Evolutionary conservation across 2,329 filamentous ascomycete species (phyloP), one percentile per base, ranked within the genome.

Genomic region (Ambrosiella cleistominuta): DNA sequence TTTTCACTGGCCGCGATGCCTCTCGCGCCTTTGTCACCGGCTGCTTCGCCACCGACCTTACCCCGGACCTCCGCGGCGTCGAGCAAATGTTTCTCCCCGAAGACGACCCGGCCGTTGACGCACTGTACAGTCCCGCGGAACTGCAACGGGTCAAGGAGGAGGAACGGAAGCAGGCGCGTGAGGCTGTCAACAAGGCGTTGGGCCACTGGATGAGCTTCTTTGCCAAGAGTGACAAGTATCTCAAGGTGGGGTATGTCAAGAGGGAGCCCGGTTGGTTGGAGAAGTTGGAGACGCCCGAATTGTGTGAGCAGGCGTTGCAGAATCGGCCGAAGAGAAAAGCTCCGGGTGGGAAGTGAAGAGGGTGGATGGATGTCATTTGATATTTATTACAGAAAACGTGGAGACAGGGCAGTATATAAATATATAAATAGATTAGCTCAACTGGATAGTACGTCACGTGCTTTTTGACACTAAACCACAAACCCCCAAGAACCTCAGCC

Each of bases 21-120:
- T 82, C 86, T 12, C 84, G 93, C 54, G 88, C 84, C 17, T 98
- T 89, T 70, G 82, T 98, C 8, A 97, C 93, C 1, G 88, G 88
- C 15, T 98, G 93, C 70, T 98, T 98, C 72, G 74, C 80, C 44
- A 84, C 88, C 62, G 93, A 98, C 74, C 75, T 83, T 38, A 93
- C 83, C 1, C 77, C 86, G 2, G 93, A 98, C 71, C 72, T 96
- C 68, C 80, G 86, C 61, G 93, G 93, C 51, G 84, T 88, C 3
- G 93, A 97, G 72, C 78, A 83, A 62, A 93, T 94, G 79, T 97
- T 81, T 70, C 68, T 91, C 7, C 81, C 81, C 1, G 64, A 80
- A 39, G 80, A 84, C 67, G 75, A 83, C 65, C 73, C 76, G 0
- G 73, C 75, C 58, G 76, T 85, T 35, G 85, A 90, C 68, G 65